A percentile compares a stretch with the other conserved stretches of the same genome.
Conservation (phyloP, 2,329 filamentous ascomycete genomes). For the Magnaporthiopsis rhizophila region DNA sequence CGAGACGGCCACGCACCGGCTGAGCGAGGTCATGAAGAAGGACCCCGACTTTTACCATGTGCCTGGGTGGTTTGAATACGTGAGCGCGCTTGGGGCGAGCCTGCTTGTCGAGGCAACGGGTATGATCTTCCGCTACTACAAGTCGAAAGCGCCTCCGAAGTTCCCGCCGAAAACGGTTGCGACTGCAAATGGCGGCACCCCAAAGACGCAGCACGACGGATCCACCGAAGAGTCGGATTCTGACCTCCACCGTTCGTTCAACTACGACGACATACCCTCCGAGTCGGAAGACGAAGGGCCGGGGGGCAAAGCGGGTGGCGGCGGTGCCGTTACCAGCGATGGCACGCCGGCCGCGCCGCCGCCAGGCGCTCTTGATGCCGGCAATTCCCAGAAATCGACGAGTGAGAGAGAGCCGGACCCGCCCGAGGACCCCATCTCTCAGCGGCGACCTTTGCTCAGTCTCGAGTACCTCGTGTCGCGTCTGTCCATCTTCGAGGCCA, state of each 20-base stretch:
- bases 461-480: conserved; percentile 27
- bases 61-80: conserved; percentile 24
- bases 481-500: conserved; percentile 23
- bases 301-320: background rate
- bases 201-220: background rate
- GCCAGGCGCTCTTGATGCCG: no score
- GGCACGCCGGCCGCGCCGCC: no score
- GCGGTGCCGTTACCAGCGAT: no score
- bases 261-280: background rate
- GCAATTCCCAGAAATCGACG: background rate
- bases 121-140: conserved; percentile 20
- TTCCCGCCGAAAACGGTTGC: background rate
- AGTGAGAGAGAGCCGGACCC: background rate
- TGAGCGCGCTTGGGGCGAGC: conserved; percentile 26
- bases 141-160: background rate
- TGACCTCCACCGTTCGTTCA: no score
- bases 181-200: background rate
- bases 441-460: conserved; percentile 17
- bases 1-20: conserved; percentile 25
- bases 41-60: conserved; percentile 19
- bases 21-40: conserved; percentile 28
- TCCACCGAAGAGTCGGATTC: no score
- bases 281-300: background rate
- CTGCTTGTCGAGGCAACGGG: conserved; percentile 26
- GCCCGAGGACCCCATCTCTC: background rate